Evolutionary conservation across 805 yeast species (phyloP).

Genomic region (Candida mattraensis): DNA sequence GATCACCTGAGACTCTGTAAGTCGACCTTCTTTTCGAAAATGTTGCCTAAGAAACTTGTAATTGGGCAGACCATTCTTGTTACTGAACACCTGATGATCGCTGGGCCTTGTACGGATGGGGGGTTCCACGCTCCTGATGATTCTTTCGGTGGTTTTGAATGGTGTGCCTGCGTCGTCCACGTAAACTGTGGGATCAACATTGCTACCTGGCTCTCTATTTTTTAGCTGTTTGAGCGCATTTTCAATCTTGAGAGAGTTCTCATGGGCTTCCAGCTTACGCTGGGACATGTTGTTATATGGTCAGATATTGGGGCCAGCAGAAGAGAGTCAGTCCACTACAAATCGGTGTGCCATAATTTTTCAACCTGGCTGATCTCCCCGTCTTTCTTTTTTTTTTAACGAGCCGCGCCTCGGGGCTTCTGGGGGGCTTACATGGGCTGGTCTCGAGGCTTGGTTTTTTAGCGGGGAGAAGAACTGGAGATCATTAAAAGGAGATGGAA

Average conservation of each 20-base stretch:
- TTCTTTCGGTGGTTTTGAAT: slow-evolving; percentile 56
- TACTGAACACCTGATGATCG: too few relatives aligned
- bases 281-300: slow-evolving; percentile 2
- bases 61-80: slow-evolving; percentile 73
- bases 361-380: slow-evolving; percentile 1
- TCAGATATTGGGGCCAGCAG: slow-evolving; percentile 1
- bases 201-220: slow-evolving; percentile 11
- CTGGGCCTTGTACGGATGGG: slow-evolving; percentile 5
- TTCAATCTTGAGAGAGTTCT: slow-evolving; percentile 56
- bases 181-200: slow-evolving; percentile 41
- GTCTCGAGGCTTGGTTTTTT: too few relatives aligned
- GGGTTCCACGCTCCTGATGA: slow-evolving; percentile 31
- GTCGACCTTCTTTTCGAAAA: slow-evolving; percentile 76
- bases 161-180: slow-evolving; percentile 59
- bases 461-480: too few relatives aligned
- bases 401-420: too few relatives aligned
- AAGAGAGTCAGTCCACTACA: slow-evolving; percentile 1
- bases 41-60: slow-evolving; percentile 73
- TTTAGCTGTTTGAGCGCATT: slow-evolving; percentile 30
- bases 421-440: too few relatives aligned
- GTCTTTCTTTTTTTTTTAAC: background rate
- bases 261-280: slow-evolving; percentile 30
- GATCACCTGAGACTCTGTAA: slow-evolving; percentile 67
- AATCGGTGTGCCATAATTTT: slow-evolving; percentile 1
- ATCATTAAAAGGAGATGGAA: too few relatives aligned